These are phyloP conservation scores for Talaromyces atroroseus DNA, from an alignment of 2,329 filamentous ascomycete species.

Conservation along the genomic window DNA sequence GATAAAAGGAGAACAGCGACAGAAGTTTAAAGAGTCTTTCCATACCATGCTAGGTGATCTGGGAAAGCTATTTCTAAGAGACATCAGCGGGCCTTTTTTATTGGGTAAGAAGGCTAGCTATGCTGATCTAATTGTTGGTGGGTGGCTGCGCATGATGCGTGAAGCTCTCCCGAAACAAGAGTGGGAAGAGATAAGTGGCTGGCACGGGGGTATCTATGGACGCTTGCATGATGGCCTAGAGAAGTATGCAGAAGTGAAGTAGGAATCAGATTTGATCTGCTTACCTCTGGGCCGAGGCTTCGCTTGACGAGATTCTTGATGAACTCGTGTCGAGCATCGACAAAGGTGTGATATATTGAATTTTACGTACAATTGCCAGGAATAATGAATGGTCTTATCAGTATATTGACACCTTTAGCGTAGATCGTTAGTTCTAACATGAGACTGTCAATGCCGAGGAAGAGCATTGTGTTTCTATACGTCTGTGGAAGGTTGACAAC, in stretches of 20 bases:
- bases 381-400: no score
- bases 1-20: slow-evolving; percentile 36
- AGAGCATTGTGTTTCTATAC: no score
- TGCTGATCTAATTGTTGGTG: slow-evolving; percentile 55
- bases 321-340: no score
- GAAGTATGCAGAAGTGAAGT: slow-evolving; percentile 28
- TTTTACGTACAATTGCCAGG: no score
- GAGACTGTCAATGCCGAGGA: no score
- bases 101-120: slow-evolving; percentile 44
- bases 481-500: no score
- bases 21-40: slow-evolving; percentile 37
- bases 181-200: slow-evolving; percentile 44
- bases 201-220: slow-evolving; percentile 50
- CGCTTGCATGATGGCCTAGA: slow-evolving; percentile 45
- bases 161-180: slow-evolving; percentile 40
- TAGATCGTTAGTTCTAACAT: no score
- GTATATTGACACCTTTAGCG: no score
- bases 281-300: no score
- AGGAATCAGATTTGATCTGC: no score
- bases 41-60: slow-evolving; percentile 39
- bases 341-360: no score
- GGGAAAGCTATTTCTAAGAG: slow-evolving; percentile 36
- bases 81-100: slow-evolving; percentile 45
- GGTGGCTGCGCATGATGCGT: slow-evolving; percentile 48
- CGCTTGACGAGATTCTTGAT: no score